Evolutionary conservation across 768 basidiomycete species (phyloP), one percentile per base, ranked within the genome.

Genomic region (Nidularia pulvinata): DNA sequence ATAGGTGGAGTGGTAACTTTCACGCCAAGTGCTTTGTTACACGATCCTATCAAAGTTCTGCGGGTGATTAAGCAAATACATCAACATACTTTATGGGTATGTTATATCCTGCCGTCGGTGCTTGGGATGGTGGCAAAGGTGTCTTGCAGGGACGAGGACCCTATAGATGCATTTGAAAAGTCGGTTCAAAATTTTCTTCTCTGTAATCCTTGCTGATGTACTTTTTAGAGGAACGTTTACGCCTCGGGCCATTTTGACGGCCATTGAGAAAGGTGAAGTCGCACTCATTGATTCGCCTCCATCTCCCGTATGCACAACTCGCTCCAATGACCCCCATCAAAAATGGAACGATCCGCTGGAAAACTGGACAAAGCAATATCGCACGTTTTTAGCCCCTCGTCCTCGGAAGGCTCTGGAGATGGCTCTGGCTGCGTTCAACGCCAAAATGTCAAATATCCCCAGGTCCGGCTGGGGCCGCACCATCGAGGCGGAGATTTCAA

Each of bases 1-100:
- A 5, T 54, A 92, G 91, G 91, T 46, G 91, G 91, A 3, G 68
- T 92, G 55, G 77, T 85, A 1, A 89, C 89, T 1, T 88, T 92
- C 54, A 86, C 85, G 14, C 78, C 89, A 1, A 70, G 70, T 51
- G 86, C 82, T 16, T 74, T 92, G 47, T 56, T 77, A 10, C 76
- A 81, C 35, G 76, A 86, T 61, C 81, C 83, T 6, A 50, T 75
- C 35, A 80, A 75, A 10, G 66, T 82, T 7, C 65, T 73, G 42
- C 63, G 79, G 13, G 67, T 77, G 9, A 82, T 92, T 39, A 68
- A 64, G 19, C 72, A 80, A 59, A 66, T 88, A 10, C 66, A 72
- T 52, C 72, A 78, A 39, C 89, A 91, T 60, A 85, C 84, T 19
- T 61, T 86, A 13, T 93, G 89, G 89, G 70, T 71, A 9, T 82